Percentiles rank a stretch among this genome's conserved stretches.
These are phyloP conservation scores for Gyromitra esculenta DNA, from an alignment of 2,329 filamentous ascomycete genomes.

Conservation along the genomic window DNA sequence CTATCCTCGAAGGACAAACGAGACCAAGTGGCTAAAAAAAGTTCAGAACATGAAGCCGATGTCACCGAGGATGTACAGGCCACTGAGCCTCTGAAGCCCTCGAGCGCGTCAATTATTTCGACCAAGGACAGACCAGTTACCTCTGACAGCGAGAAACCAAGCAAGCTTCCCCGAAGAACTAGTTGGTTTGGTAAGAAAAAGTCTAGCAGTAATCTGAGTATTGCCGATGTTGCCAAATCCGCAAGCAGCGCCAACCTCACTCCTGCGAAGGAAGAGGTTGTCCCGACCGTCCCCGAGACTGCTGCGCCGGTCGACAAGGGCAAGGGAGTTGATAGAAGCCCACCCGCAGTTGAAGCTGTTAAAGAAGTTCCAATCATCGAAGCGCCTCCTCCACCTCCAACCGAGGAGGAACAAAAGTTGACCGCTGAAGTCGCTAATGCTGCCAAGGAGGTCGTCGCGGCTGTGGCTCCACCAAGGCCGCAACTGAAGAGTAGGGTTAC, in stretches of 20 bases:
- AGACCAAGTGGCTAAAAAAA: slow-evolving; percentile 49
- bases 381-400: slow-evolving; percentile 33
- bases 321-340: slow-evolving; percentile 34
- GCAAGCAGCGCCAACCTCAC: slow-evolving; percentile 21
- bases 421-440: slow-evolving; percentile 19
- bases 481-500: slow-evolving; percentile 36
- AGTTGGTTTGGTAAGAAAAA: slow-evolving; percentile 47
- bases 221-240: slow-evolving; percentile 11
- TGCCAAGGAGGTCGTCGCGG: slow-evolving; percentile 3
- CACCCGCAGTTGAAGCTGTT: slow-evolving; percentile 4
- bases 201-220: slow-evolving; percentile 37
- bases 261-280: slow-evolving; percentile 19
- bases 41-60: slow-evolving; percentile 47
- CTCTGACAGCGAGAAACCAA: slow-evolving; percentile 37
- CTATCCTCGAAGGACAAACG: slow-evolving; percentile 44
- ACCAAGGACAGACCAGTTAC: slow-evolving; percentile 37
- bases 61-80: slow-evolving; percentile 6
- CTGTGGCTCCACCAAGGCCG: slow-evolving; percentile 25
- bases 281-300: slow-evolving; percentile 16
- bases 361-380: slow-evolving; percentile 30
- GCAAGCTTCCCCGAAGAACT: slow-evolving; percentile 36
- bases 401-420: slow-evolving; percentile 32
- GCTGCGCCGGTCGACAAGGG: slow-evolving; percentile 36
- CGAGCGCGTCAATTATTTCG: slow-evolving; percentile 32
- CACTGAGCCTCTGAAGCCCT: slow-evolving; percentile 24